Conservation (phyloP, 768 basidiomycete species). For the Lyophyllum shimeji region DNA sequence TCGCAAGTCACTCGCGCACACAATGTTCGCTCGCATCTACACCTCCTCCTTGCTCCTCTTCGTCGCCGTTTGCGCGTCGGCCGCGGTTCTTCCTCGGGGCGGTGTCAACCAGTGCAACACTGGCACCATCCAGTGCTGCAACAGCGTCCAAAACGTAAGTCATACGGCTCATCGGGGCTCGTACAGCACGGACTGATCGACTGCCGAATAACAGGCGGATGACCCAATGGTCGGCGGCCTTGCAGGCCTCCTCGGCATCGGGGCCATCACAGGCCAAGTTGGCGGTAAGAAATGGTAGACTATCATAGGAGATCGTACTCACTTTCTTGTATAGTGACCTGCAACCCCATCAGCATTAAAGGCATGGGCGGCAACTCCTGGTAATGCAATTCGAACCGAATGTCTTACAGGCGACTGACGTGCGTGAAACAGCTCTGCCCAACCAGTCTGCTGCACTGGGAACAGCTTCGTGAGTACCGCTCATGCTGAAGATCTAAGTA, state of each 20-base stretch:
- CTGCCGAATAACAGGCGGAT: not conserved
- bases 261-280: conserved; percentile 6
- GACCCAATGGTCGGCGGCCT: conserved; percentile 8
- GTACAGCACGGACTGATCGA: not conserved
- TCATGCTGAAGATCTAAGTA: not conserved
- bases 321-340: conserved; percentile 8
- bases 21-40: conserved; percentile 13
- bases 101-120: conserved; percentile 8
- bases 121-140: conserved; percentile 10
- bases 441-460: conserved; percentile 19
- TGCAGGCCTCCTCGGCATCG: conserved; percentile 14
- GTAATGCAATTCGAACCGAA: not conserved
- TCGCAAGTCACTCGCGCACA: conserved; percentile 1
- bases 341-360: conserved; percentile 12
- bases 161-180: not conserved
- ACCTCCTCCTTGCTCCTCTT: conserved; percentile 9
- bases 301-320: not conserved
- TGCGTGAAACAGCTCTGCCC: conserved; percentile 5
- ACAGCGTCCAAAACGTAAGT: conserved; percentile 3
- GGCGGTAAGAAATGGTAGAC: conserved; percentile 11
- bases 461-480: conserved; percentile 17
- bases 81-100: conserved; percentile 9
- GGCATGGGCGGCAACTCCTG: conserved; percentile 5
- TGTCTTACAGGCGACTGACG: not conserved
- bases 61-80: conserved; percentile 16